Evolutionary conservation across 1,284 basidiomycete species (phyloP), one percentile per base, ranked within the genome.

Genomic region (Pascua sp.): DNA sequence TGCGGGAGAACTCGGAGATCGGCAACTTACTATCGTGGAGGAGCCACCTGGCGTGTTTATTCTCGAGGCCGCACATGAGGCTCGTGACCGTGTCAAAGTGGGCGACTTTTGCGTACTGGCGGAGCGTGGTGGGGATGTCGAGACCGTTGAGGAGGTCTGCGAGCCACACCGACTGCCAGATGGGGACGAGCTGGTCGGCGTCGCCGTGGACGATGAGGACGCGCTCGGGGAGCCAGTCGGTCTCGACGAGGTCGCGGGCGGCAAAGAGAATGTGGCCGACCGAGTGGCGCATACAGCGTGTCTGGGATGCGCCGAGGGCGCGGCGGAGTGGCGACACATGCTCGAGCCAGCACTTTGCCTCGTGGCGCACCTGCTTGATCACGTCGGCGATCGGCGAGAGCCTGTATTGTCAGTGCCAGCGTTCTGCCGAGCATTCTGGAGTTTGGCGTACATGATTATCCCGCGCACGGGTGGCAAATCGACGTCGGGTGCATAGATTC

Each of bases 241-340:
- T 57, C 51, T 78, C 70, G 44, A 79, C 57, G 13, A 77, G 69
- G 41, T 72, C 68, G 58, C 75, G 73, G 1, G 73, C 72, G 0
- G 77, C 74, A 47, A 75, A 76, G 0, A 79, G 65, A 11, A 79
- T 63, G 49, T 79, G 78, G 0, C 72, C 72, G 0, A 77, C 72
- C 13, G 77, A 78, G 51, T 78, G 71, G 41, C 72, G 64, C 59
- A 79, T 69, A 51, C 76, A 78, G 39, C 62, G 62, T 8, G 71
- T 75, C 53, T 78, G 77, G 11, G 65, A 63, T 7, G 74, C 73
- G 2, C 78, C 78, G 15, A 72, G 67, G 11, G 66, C 63, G 10
- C 78, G 65, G 0, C 77, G 66, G 2, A 77, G 63, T 13, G 73
- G 69, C 38, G 67, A 68, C n/a, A 79, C 59, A 49, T 78, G 75